A percentile compares a stretch with the other conserved stretches of the same genome.
phyloP scores from a whole-genome alignment of 163 green algal species.

The Coccomyxa subellipsoidea region DNA sequence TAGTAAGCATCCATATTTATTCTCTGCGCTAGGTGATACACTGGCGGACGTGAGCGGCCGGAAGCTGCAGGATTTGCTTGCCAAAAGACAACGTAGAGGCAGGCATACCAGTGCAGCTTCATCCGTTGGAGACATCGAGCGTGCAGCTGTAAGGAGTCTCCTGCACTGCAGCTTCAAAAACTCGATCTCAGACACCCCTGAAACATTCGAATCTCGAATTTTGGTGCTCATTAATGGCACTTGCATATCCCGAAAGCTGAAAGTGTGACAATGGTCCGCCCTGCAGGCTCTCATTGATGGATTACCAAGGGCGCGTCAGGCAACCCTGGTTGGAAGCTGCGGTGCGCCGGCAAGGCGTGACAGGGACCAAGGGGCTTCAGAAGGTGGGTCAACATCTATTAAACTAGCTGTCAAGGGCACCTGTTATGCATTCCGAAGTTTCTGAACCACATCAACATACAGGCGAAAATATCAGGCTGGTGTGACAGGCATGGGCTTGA shows the following conservation, averaged over 20 bases:
- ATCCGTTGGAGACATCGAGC: background rate
- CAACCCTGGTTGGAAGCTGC: background rate
- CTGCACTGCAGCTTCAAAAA: background rate
- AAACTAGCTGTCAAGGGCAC: background rate
- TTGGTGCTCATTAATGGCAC: background rate
- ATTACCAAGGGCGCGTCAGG: background rate
- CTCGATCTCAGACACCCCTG: background rate
- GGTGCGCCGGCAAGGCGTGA: background rate
- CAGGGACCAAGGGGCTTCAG: background rate
- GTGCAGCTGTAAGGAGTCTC: background rate
- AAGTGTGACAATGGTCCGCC: no score
- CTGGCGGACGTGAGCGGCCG: background rate
- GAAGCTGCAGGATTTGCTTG: background rate
- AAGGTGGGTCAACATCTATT: background rate
- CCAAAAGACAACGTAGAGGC: background rate
- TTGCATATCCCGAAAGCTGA: background rate
- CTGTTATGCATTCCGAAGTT: background rate
- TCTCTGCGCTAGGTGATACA: background rate
- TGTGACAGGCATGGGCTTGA: background rate
- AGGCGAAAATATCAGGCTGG: background rate
- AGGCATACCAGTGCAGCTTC: background rate
- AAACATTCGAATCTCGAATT: background rate
- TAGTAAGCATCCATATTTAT: no score
- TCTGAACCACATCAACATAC: background rate
- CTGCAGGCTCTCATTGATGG: background rate